Conservation (phyloP, 768 basidiomycete genomes). For the Termitomyces sp. region DNA sequence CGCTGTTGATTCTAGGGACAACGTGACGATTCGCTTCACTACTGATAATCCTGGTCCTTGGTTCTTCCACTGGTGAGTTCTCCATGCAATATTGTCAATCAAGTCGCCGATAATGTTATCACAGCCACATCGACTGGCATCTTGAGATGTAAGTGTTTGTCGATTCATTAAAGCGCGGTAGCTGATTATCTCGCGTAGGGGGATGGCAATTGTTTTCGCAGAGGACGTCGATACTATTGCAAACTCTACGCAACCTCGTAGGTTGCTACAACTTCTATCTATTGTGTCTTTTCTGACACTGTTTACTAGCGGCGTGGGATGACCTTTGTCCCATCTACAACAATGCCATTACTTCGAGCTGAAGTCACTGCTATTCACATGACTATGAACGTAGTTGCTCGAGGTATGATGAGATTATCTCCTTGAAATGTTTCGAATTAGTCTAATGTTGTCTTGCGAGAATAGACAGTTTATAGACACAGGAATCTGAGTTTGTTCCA, state of each 20-base stretch:
- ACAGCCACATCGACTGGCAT: too few species aligned
- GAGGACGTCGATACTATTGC: slow-evolving; percentile 18
- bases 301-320: background rate
- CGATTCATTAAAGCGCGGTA: background rate
- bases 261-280: background rate
- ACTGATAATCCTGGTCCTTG: slow-evolving; percentile 2
- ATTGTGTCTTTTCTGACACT: background rate
- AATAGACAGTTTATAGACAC: too few species aligned
- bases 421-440: too few species aligned
- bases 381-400: too few species aligned
- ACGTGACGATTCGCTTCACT: background rate
- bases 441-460: too few species aligned
- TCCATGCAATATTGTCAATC: background rate
- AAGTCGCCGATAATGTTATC: background rate
- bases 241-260: background rate
- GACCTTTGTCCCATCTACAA: background rate
- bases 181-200: slow-evolving; percentile 3
- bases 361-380: too few species aligned
- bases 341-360: background rate
- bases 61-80: background rate
- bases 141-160: too few species aligned
- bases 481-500: too few species aligned
- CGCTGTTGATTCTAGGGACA: background rate
- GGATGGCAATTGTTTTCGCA: slow-evolving; percentile 30
- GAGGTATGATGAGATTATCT: too few species aligned